phyloP scores from a whole-genome alignment of 345 rosid genomes.

The Conringia planisiliqua region DNA sequence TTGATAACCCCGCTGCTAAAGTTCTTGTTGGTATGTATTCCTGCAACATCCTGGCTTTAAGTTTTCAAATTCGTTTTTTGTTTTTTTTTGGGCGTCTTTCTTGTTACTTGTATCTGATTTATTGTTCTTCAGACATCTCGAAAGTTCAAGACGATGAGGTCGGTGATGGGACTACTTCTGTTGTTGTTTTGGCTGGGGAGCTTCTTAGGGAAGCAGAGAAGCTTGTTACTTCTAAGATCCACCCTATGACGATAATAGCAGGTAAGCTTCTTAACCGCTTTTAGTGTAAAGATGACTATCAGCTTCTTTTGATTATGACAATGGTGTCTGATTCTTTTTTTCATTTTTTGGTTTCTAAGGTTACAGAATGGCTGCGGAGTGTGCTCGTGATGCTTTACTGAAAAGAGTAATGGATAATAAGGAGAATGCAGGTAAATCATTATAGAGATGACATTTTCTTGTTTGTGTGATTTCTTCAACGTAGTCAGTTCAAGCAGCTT shows the following conservation, averaged over 20 bases:
- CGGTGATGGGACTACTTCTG: conserved; percentile 99
- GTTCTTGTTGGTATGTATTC: conserved; percentile 82
- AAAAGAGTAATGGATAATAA: conserved; percentile 73
- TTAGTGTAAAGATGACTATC: background rate
- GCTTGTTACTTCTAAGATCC: conserved; percentile 85
- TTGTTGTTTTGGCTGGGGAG: conserved; percentile 96
- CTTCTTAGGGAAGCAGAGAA: conserved; percentile 95
- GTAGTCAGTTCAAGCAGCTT: background rate
- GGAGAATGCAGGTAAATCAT: conserved; percentile 60
- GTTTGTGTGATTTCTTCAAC: background rate
- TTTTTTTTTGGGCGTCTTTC: background rate
- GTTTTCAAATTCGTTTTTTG: background rate
- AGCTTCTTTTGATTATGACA: background rate
- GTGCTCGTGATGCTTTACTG: conserved; percentile 76
- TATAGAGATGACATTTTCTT: background rate
- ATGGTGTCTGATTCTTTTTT: background rate
- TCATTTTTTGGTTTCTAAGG: conserved; percentile 44
- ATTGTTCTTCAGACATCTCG: conserved; percentile 60
- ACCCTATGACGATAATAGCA: conserved; percentile 94
- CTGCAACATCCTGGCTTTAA: background rate
- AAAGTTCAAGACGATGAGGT: conserved; percentile 99
- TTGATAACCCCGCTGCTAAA: conserved; percentile 96
- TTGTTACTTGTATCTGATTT: background rate
- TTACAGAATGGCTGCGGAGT: conserved; percentile 91
- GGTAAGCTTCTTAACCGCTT: conserved; percentile 35